Percentiles rank a stretch among this genome's conserved stretches.
phyloP scores from a whole-genome alignment of 2,329 filamentous ascomycete species.

The Trichophaea hybrida region DNA sequence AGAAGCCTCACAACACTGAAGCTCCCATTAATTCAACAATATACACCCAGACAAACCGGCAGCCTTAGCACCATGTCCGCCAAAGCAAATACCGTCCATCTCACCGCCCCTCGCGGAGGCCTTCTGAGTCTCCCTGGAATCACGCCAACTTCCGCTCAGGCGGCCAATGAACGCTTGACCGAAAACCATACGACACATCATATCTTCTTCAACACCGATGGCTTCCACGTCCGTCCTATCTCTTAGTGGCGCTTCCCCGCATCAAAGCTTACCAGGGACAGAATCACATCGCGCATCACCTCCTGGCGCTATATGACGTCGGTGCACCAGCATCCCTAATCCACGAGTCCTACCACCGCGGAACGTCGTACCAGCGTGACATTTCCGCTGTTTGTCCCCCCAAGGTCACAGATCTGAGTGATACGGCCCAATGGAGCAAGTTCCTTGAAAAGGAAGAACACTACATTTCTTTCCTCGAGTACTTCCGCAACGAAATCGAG shows the following conservation, averaged over 20 bases:
- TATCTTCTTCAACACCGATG: slow-evolving; percentile 7
- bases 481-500: slow-evolving; percentile 62
- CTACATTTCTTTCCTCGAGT: slow-evolving; percentile 62
- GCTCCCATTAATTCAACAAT: too few relatives aligned
- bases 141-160: slow-evolving; percentile 9
- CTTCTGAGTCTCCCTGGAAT: slow-evolving; percentile 11
- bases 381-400: slow-evolving; percentile 34
- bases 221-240: slow-evolving; percentile 6
- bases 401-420: slow-evolving; percentile 33
- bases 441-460: slow-evolving; percentile 49
- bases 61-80: too few relatives aligned
- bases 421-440: slow-evolving; percentile 35
- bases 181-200: slow-evolving; percentile 50
- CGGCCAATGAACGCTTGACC: slow-evolving; percentile 54
- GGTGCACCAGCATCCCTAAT: slow-evolving; percentile 49
- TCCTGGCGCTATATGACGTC: slow-evolving; percentile 63
- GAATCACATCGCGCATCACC: slow-evolving; percentile 67
- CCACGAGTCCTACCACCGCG: slow-evolving; percentile 48
- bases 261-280: slow-evolving; percentile 46
- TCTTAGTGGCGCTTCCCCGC: slow-evolving; percentile 49
- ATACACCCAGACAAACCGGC: too few relatives aligned
- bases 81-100: not conserved
- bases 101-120: slow-evolving; percentile 1
- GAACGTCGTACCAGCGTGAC: slow-evolving; percentile 51
- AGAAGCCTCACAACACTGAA: too few relatives aligned